Percentiles rank a stretch among this genome's conserved stretches.
phyloP scores from a whole-genome alignment of 805 yeast genomes.

The Saccharomycopsis microspora region DNA sequence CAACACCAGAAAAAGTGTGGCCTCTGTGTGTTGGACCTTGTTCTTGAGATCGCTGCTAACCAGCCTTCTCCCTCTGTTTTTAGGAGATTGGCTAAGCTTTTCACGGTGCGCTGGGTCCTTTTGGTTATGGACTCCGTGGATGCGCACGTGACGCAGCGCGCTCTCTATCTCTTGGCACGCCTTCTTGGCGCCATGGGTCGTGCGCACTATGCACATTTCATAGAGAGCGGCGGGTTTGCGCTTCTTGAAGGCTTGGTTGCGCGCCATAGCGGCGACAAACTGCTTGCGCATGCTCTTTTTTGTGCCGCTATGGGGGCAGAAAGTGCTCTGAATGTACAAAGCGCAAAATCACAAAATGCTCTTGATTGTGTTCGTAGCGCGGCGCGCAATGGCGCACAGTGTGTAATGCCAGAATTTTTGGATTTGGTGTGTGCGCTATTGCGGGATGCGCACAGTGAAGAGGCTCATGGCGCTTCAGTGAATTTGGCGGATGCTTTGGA shows the following conservation, averaged over 20 bases:
- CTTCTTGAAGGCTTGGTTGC: conserved; percentile 34
- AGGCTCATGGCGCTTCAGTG: background rate
- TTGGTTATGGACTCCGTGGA: conserved; percentile 32
- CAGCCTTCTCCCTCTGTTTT: conserved; percentile 22
- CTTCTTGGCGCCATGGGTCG: conserved; percentile 36
- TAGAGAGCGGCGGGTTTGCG: conserved; percentile 39
- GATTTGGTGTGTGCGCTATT: conserved; percentile 23
- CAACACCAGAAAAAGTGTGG: conserved; percentile 23
- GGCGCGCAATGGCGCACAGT: conserved; percentile 16
- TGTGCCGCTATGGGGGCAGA: conserved; percentile 34
- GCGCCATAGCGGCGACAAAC: conserved; percentile 37
- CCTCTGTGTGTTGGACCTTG: conserved; percentile 25
- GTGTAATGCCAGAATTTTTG: conserved; percentile 35
- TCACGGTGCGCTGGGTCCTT: conserved; percentile 59
- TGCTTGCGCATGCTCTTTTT: conserved; percentile 26
- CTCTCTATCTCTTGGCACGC: conserved; percentile 36
- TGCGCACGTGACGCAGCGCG: conserved; percentile 23
- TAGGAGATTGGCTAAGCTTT: conserved; percentile 37
- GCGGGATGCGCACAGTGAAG: conserved; percentile 19
- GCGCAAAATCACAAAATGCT: conserved; percentile 18
- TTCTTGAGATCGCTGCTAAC: conserved; percentile 32
- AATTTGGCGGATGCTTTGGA: conserved; percentile 19
- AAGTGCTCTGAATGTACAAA: no score
- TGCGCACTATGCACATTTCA: conserved; percentile 36
- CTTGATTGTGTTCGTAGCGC: conserved; percentile 16